Percentiles rank a stretch among this genome's conserved stretches.
Conservation (phyloP, 1,139 yeast species). For the Hansenula lynferdii region DNA sequence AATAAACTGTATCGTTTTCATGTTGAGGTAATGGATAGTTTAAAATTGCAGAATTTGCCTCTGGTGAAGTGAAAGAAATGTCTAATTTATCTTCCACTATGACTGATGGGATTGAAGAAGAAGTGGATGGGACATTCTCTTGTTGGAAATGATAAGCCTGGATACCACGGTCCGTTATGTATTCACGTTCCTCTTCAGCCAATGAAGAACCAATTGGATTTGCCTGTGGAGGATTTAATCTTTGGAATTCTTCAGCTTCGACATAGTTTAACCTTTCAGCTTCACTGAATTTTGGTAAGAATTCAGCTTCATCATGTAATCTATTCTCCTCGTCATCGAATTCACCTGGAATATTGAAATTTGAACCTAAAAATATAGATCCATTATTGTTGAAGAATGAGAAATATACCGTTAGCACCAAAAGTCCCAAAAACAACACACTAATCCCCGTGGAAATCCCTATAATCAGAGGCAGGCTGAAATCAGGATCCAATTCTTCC, state of each 20-base stretch:
- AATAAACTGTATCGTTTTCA: constrained; percentile 59
- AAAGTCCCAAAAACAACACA: constrained; percentile 29
- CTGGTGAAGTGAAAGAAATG: constrained; percentile 39
- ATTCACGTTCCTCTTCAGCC: constrained; percentile 30
- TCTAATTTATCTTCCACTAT: constrained; percentile 63
- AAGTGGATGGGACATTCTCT: constrained; percentile 18
- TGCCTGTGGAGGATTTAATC: constrained; percentile 33
- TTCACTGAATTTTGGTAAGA: constrained; percentile 28
- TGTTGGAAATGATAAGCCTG: constrained; percentile 38
- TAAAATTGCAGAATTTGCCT: constrained; percentile 43
- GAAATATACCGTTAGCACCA: constrained; percentile 32
- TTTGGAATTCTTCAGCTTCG: constrained; percentile 33
- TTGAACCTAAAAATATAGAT: constrained; percentile 26
- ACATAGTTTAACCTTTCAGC: constrained; percentile 31
- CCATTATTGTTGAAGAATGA: constrained; percentile 30
- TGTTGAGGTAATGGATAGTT: constrained; percentile 62
- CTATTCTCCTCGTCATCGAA: constrained; percentile 31
- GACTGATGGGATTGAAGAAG: constrained; percentile 29
- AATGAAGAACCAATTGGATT: constrained; percentile 35
- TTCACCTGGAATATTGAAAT: constrained; percentile 32
- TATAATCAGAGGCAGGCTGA: constrained; percentile 36
- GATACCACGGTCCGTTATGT: constrained; percentile 45
- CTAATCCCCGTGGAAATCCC: constrained; percentile 36
- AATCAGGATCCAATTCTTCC: constrained; percentile 13
- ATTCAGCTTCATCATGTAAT: constrained; percentile 27